Evolutionary conservation across 805 yeast genomes (phyloP), one percentile per base, ranked within the genome.

Genomic region (Scheffersomyces ergatensis): DNA sequence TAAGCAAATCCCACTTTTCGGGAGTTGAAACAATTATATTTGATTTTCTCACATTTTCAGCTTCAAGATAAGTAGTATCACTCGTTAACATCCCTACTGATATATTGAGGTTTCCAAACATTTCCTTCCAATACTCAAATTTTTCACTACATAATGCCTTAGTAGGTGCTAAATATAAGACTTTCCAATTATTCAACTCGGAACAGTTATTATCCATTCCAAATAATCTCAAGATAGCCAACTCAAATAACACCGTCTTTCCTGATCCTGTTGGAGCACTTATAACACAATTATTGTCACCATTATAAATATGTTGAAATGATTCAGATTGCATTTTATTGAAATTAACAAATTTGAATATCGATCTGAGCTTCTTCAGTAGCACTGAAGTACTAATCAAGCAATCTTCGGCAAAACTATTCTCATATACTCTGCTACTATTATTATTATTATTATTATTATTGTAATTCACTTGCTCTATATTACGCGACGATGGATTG

Each of bases 191-290:
- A 15, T 47, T 46, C 23, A 43, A 47, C 26, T 51, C 50, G 23
- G 60, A 54, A 9, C 49, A 42, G 21, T 58, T 57, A 9, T 56
- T 58, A 13, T 50, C 48, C 16, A 49, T 34, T 15, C 13, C 11
- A 6, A 20, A 35, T 19, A 17, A 19, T 35, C 14, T 20, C 17
- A 75, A 44, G 2, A 78, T 74, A 0, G 82, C 80, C 31, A 78
- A 50, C 50, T 78, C 83, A 49, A 76, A 76, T 4, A 78, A 52
- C 0, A 70, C 80, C 0, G 83, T 77, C 46, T 78, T 78, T 0
- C 84, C 83, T 0, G 83, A 77, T 0, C 83, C 83, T 0, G 83
- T 76, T 1, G 84, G 83, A 4, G 83, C 62, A 31, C 78, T 67
- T 8, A 78, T 58, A 3, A 78, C 74, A 46, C 74, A 70, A 43